Conservation (phyloP, 352 stramenopile genomes). For the Globisporangium ultimum region DNA sequence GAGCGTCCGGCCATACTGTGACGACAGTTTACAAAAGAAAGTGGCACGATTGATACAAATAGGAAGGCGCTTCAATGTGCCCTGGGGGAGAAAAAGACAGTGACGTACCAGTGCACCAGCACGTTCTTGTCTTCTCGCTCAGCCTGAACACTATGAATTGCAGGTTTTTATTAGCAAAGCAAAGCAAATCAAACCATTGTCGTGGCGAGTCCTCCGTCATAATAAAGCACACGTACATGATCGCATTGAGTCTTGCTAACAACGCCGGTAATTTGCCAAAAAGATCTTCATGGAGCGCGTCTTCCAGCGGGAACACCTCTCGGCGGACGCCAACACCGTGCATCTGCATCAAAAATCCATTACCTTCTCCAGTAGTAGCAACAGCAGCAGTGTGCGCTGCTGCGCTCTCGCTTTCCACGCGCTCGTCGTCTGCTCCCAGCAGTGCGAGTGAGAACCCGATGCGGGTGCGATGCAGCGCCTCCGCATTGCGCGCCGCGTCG, state of each 20-base stretch:
- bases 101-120: slow-evolving; percentile 64
- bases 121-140: slow-evolving; percentile 38
- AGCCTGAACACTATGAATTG: slow-evolving; percentile 11
- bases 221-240: slow-evolving; percentile 24
- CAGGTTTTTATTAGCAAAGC: background rate
- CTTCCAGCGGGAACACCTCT: slow-evolving; percentile 39
- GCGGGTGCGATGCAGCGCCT: slow-evolving; percentile 26
- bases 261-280: slow-evolving; percentile 41
- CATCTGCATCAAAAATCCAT: background rate
- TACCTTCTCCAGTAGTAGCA: background rate
- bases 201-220: too few relatives aligned
- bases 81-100: background rate
- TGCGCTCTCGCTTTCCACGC: background rate
- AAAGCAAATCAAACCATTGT: background rate
- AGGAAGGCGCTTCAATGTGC: too few relatives aligned
- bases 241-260: slow-evolving; percentile 25
- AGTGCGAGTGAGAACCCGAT: slow-evolving; percentile 46
- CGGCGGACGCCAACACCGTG: slow-evolving; percentile 3
- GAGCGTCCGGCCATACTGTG: slow-evolving; percentile 64
- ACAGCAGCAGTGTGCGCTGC: background rate
- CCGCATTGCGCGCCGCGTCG: slow-evolving; percentile 52
- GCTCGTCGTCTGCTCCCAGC: slow-evolving; percentile 16
- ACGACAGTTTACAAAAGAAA: too few relatives aligned
- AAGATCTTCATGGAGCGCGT: slow-evolving; percentile 49
- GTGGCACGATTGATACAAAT: background rate